Evolutionary conservation across 2,329 filamentous ascomycete genomes (phyloP), one percentile per base, ranked within the genome.

Genomic region (Penicillium rolfsii): DNA sequence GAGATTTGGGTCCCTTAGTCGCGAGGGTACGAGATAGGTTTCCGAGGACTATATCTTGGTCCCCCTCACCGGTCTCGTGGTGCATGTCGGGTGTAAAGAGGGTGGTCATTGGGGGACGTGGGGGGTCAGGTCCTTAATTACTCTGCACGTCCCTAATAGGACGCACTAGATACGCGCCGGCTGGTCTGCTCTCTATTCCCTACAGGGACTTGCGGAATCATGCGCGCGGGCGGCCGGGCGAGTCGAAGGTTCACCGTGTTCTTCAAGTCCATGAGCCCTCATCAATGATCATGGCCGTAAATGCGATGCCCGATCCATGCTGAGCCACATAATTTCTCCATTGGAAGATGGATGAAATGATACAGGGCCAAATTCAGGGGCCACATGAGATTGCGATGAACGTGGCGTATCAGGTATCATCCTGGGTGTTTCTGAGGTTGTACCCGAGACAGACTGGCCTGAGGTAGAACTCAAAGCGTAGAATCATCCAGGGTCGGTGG

Each of bases 1-100:
- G 61, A 64, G 57, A 28, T 58, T 57, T 49, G 52, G 48, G 24
- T 38, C 7, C 14, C 30, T 38, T 41, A 57, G 26, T 52, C 36
- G 38, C 35, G 35, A 40, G 30, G 9, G 30, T 11, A 33, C 9
- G 30, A 12, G 33, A 40, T 52, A 38, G 50, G 22, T 11, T 24
- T 9, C 35, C 40, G 40, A 40, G 35, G 50, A 26, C 19, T 26
- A 30, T n/a, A 30, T 16, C 26, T 16, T 19, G 8, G 24, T 48
- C 16, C 3, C 26, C 14, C 28, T n/a, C 8, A 26, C 3, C 12
- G 2, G 4, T 41, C 7, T 19, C 38, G 22, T 43, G 35, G 12
- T 36, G 12, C 12, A 36, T 14, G 35, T 22, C 19, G 22, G 40
- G 40, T 22, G 12, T 41, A 19, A 40, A 3, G 22, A 22, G 40